A percentile compares a stretch with the other conserved stretches of the same genome.
Conservation (phyloP, 2,329 filamentous ascomycete genomes). For the Beauveria brongniartii region DNA sequence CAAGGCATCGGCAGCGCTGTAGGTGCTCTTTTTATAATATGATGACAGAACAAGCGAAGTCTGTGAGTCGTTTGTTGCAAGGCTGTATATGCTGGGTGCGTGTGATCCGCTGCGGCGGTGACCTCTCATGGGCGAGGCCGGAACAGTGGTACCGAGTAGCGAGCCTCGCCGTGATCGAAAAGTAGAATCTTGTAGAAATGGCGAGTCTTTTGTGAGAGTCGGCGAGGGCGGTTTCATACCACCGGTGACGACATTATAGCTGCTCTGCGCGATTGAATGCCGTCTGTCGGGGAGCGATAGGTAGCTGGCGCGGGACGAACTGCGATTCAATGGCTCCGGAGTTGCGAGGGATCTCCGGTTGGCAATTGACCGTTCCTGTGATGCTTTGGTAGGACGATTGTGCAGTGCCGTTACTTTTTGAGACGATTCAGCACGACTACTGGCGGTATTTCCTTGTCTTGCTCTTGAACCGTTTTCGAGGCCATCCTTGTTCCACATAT, state of each 20-base stretch:
- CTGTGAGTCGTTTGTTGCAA: slow-evolving; percentile 48
- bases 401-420: slow-evolving; percentile 13
- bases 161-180: slow-evolving; percentile 17
- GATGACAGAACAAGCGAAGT: slow-evolving; percentile 44
- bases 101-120: slow-evolving; percentile 21
- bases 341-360: slow-evolving; percentile 13
- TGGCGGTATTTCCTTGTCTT: slow-evolving; percentile 19
- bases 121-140: slow-evolving; percentile 10
- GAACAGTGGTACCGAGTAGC: background rate
- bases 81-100: slow-evolving; percentile 51
- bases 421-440: slow-evolving; percentile 7
- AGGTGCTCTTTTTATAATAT: slow-evolving; percentile 40
- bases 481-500: slow-evolving; percentile 41
- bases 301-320: slow-evolving; percentile 39
- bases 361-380: background rate
- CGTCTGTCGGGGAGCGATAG: slow-evolving; percentile 43
- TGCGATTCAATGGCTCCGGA: slow-evolving; percentile 26
- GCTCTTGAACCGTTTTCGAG: slow-evolving; percentile 18
- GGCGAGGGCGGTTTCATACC: slow-evolving; percentile 39
- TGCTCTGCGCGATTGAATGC: slow-evolving; percentile 48
- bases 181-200: background rate
- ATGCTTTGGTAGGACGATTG: slow-evolving; percentile 8
- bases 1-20: slow-evolving; percentile 40
- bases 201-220: slow-evolving; percentile 20
- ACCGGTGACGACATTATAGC: slow-evolving; percentile 44